Percentiles rank a stretch among this genome's conserved stretches.
phyloP scores from a whole-genome alignment of 768 basidiomycete genomes.

The Sarcomyxa edulis region DNA sequence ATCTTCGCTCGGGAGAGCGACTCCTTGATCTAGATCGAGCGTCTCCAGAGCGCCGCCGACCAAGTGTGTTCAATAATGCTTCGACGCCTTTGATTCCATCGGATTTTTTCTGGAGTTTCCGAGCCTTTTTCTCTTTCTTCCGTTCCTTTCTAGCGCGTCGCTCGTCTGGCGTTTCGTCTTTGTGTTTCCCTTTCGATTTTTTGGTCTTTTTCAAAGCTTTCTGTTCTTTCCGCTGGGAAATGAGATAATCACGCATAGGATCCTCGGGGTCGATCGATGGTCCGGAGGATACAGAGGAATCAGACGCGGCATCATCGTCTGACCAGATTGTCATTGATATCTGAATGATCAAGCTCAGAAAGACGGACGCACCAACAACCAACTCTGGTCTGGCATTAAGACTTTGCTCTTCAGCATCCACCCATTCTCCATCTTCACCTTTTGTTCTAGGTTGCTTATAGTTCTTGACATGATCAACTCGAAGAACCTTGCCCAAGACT shows the following conservation, averaged over 20 bases:
- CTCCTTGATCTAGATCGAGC: slow-evolving; percentile 17
- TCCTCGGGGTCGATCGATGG: slow-evolving; percentile 90
- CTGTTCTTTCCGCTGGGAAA: slow-evolving; percentile 68
- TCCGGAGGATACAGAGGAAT: slow-evolving; percentile 59
- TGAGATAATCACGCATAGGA: slow-evolving; percentile 92
- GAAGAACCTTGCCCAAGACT: slow-evolving; percentile 78
- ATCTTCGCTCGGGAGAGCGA: slow-evolving; percentile 6
- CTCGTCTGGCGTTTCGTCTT: slow-evolving; percentile 78
- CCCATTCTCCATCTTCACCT: slow-evolving; percentile 79
- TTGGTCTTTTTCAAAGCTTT: slow-evolving; percentile 63
- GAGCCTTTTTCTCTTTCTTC: slow-evolving; percentile 63
- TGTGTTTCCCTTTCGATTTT: slow-evolving; percentile 58
- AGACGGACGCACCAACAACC: slow-evolving; percentile 45
- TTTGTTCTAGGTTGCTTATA: slow-evolving; percentile 85
- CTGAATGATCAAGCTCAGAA: slow-evolving; percentile 1
- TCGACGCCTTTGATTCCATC: slow-evolving; percentile 64
- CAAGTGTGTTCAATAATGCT: slow-evolving; percentile 51
- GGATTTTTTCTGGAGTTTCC: slow-evolving; percentile 47
- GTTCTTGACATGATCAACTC: slow-evolving; percentile 89
- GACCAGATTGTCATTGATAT: slow-evolving; percentile 2
- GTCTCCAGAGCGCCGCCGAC: slow-evolving; percentile 23
- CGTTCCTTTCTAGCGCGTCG: slow-evolving; percentile 68
- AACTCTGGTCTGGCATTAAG: slow-evolving; percentile 82
- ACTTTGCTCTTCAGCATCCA: slow-evolving; percentile 79
- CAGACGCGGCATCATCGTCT: slow-evolving; percentile 54